These are phyloP conservation scores for Plasmodium falciparum DNA, from an alignment of 169 alveolate species.

Conservation along the genomic window DNA sequence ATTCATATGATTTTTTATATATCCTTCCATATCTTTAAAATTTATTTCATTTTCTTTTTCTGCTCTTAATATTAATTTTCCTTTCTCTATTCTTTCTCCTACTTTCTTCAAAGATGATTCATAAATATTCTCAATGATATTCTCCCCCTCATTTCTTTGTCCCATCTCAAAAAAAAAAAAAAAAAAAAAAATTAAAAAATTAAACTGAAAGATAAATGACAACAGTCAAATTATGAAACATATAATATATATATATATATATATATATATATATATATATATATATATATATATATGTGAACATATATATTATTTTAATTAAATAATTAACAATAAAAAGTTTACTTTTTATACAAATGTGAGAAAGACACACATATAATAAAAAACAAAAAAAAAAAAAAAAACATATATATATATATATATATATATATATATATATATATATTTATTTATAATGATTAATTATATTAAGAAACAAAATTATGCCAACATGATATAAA, in stretches of 20 bases:
- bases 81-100: conserved; percentile 26
- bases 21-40: conserved; percentile 38
- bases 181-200: conserved; percentile 12
- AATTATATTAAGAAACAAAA: too few species aligned
- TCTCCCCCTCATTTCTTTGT: conserved; percentile 9
- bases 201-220: background rate
- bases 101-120: conserved; percentile 35
- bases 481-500: too few species aligned
- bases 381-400: too few species aligned
- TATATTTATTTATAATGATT: too few species aligned
- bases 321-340: too few species aligned
- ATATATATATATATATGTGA: too few species aligned
- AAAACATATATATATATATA: too few species aligned
- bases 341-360: too few species aligned
- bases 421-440: too few species aligned
- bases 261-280: too few species aligned
- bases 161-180: conserved; percentile 29
- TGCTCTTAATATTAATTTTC: conserved; percentile 15
- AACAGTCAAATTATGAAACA: background rate
- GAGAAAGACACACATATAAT: too few species aligned
- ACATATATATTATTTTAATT: too few species aligned
- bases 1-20: conserved; percentile 44
- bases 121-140: conserved; percentile 12
- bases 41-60: conserved; percentile 45
- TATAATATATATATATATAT: background rate